Evolutionary conservation across 2,329 filamentous ascomycete species (phyloP).

Genomic region (Aspergillus sp.): DNA sequence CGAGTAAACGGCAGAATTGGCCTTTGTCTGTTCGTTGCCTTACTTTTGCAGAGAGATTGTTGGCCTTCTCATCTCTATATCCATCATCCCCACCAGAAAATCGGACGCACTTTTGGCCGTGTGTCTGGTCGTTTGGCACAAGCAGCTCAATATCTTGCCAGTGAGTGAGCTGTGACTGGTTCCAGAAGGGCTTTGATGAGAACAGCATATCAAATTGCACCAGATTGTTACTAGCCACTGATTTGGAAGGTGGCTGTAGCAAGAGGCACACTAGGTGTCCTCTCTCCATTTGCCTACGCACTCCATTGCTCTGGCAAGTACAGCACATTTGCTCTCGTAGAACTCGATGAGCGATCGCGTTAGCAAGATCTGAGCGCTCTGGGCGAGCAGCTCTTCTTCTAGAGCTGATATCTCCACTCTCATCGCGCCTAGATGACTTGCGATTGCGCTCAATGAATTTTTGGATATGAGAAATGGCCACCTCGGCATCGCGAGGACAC

Average conservation of each 20-base stretch:
- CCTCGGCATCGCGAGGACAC: neutral
- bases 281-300: neutral
- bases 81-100: neutral
- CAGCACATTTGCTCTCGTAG: neutral
- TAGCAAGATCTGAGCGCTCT: neutral
- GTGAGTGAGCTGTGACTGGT: neutral
- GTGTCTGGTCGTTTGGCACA: neutral
- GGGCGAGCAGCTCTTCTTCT: neutral
- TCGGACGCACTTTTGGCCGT: neutral
- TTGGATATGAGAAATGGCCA: neutral
- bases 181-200: neutral
- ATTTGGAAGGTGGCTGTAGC: neutral
- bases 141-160: constrained; percentile 1
- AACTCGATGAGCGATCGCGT: neutral
- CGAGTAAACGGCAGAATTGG: neutral
- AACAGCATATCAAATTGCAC: constrained; percentile 5
- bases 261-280: neutral
- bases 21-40: neutral
- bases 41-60: neutral
- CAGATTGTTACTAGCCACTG: neutral
- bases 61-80: too few species aligned
- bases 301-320: neutral
- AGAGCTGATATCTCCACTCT: neutral
- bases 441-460: neutral
- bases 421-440: neutral